A percentile compares a stretch with the other conserved stretches of the same genome.
Conservation (phyloP, 1,139 yeast genomes). For the Taphrina flavorubra region DNA sequence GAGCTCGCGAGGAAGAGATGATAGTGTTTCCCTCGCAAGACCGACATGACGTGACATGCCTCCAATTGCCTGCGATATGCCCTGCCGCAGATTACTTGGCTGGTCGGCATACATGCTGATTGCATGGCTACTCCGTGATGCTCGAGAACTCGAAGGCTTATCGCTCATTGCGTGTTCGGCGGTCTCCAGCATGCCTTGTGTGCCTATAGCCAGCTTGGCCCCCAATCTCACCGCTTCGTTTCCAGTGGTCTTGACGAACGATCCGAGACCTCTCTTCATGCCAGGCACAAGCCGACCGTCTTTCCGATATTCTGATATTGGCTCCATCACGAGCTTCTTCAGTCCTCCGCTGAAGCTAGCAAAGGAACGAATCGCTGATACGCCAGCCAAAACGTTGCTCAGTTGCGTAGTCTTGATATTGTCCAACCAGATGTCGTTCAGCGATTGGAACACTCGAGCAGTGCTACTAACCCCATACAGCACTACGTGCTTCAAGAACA, state of each 20-base stretch:
- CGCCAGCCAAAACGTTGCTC: constrained; percentile 78
- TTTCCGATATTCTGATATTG: constrained; percentile 72
- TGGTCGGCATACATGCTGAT: constrained; percentile 85
- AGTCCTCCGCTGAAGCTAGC: constrained; percentile 81
- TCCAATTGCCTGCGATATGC: constrained; percentile 71
- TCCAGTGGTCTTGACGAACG: constrained; percentile 81
- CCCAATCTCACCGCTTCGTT: constrained; percentile 82
- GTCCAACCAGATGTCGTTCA: constrained; percentile 81
- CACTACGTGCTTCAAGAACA: constrained; percentile 65
- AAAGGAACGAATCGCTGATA: constrained; percentile 79
- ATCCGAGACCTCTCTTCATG: constrained; percentile 73
- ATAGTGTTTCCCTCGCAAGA: constrained; percentile 69
- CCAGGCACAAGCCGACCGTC: constrained; percentile 75
- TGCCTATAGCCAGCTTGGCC: constrained; percentile 84
- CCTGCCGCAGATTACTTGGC: constrained; percentile 73
- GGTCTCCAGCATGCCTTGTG: constrained; percentile 78
- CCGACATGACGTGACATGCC: constrained; percentile 72
- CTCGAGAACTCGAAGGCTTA: constrained; percentile 22
- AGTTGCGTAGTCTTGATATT: constrained; percentile 80
- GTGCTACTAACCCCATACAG: constrained; percentile 81
- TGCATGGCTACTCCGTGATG: constrained; percentile 49
- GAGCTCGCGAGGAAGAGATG: constrained; percentile 65
- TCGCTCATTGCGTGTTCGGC: constrained; percentile 73
- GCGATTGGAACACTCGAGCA: constrained; percentile 60
- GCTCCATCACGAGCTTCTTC: constrained; percentile 72